Conservation (phyloP, 352 stramenopile species). For the Aphanomyces invadans region DNA sequence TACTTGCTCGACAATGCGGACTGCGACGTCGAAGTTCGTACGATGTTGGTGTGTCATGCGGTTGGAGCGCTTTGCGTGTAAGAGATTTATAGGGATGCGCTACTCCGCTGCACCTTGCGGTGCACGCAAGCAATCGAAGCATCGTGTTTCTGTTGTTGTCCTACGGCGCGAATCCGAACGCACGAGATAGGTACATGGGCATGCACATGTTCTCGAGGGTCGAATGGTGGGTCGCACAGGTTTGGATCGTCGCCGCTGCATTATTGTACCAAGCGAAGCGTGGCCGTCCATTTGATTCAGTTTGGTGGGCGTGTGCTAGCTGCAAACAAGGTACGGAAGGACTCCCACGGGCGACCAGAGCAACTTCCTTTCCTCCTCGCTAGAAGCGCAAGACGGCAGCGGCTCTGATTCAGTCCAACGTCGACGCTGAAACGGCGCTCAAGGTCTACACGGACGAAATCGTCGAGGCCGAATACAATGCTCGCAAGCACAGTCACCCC, state of each 20-base stretch:
- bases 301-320: slow-evolving; percentile 7
- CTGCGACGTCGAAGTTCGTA: slow-evolving; percentile 46
- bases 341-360: no score
- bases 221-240: slow-evolving; percentile 17
- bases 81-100: slow-evolving; percentile 62
- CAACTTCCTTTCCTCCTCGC: no score
- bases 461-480: neutral
- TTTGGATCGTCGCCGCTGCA: slow-evolving; percentile 62
- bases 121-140: slow-evolving; percentile 44
- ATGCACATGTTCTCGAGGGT: neutral
- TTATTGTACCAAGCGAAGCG: slow-evolving; percentile 30
- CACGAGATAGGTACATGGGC: slow-evolving; percentile 29
- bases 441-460: neutral
- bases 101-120: slow-evolving; percentile 51
- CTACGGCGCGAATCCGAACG: slow-evolving; percentile 45
- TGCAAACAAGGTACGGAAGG: neutral
- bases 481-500: neutral
- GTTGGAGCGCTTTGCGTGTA: neutral
- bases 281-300: slow-evolving; percentile 13
- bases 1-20: slow-evolving; percentile 38
- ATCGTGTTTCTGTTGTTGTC: slow-evolving; percentile 64
- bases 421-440: neutral
- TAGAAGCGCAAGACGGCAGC: slow-evolving; percentile 16
- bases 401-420: slow-evolving; percentile 4
- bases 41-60: slow-evolving; percentile 43